Conservation (phyloP, 2,329 filamentous ascomycete species). For the Chlorencoelia australis region DNA sequence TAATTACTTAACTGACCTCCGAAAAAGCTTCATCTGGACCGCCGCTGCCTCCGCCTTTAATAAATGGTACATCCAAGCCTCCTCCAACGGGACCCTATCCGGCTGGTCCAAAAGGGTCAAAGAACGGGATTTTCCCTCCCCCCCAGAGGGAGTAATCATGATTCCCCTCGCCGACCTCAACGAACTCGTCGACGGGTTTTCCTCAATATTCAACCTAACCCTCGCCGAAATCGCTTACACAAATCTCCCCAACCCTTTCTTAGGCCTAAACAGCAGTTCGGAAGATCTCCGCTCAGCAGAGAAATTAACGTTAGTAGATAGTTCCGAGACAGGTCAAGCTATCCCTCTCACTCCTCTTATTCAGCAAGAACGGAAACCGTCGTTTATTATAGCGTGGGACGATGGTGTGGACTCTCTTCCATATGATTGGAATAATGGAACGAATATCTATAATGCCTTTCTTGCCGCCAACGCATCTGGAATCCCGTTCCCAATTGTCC, state of each 20-base stretch:
- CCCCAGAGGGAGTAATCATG: too few relatives aligned
- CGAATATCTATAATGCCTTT: constrained; percentile 10
- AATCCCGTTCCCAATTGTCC: constrained; percentile 8
- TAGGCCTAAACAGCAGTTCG: neutral
- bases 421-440: constrained; percentile 11
- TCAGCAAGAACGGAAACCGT: constrained; percentile 20
- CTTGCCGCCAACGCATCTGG: constrained; percentile 3
- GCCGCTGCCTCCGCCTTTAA: too few relatives aligned
- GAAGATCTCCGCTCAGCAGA: neutral
- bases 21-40: too few relatives aligned
- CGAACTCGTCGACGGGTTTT: constrained; percentile 19
- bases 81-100: constrained; percentile 6
- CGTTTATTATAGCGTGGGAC: constrained; percentile 28
- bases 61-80: constrained; percentile 20
- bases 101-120: neutral
- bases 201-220: constrained; percentile 20
- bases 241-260: constrained; percentile 27
- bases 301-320: constrained; percentile 18
- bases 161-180: neutral
- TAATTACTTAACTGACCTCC: too few relatives aligned
- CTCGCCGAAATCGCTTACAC: constrained; percentile 27
- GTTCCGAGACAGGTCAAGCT: constrained; percentile 25
- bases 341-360: constrained; percentile 25
- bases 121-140: constrained; percentile 3
- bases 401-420: constrained; percentile 5